Conservation (phyloP, 371 early-diverging fungal species). For the Fennellomyces sp. region DNA sequence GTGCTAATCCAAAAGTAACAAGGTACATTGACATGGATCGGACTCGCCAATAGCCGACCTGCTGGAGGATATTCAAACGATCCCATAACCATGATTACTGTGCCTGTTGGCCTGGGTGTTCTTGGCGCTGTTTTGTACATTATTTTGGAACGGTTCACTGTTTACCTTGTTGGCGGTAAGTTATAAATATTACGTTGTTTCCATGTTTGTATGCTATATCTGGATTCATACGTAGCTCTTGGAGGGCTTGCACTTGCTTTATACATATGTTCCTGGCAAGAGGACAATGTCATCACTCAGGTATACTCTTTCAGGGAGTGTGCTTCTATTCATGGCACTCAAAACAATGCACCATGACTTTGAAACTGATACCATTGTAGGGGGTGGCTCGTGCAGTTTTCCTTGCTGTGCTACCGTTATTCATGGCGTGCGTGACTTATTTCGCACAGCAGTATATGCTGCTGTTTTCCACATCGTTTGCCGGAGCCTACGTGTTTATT, state of each 20-base stretch:
- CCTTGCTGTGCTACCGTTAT: conserved; percentile 12
- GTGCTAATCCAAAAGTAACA: no score
- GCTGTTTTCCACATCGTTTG: conserved; percentile 13
- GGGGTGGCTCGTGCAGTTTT: conserved; percentile 17
- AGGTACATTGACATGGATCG: conserved; percentile 22
- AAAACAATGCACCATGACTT: neutral
- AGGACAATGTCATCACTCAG: conserved; percentile 23
- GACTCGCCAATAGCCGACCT: conserved; percentile 15
- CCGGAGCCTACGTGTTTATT: conserved; percentile 17
- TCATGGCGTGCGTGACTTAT: conserved; percentile 10
- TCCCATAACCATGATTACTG: conserved; percentile 19
- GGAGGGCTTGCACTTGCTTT: conserved; percentile 30
- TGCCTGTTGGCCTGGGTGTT: conserved; percentile 25
- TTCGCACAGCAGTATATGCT: conserved; percentile 9
- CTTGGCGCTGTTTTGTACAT: conserved; percentile 17
- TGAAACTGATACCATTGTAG: no score
- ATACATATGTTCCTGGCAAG: conserved; percentile 34
- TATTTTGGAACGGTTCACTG: conserved; percentile 5
- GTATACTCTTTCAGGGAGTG: neutral
- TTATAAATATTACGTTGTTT: neutral
- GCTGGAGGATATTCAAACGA: conserved; percentile 21
- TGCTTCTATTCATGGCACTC: neutral
- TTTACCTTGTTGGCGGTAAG: conserved; percentile 19
- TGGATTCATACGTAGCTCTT: conserved; percentile 7
- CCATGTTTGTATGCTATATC: neutral